Evolutionary conservation across 2,329 filamentous ascomycete genomes (phyloP).

Genomic region (Aspergillus aculeatinus): DNA sequence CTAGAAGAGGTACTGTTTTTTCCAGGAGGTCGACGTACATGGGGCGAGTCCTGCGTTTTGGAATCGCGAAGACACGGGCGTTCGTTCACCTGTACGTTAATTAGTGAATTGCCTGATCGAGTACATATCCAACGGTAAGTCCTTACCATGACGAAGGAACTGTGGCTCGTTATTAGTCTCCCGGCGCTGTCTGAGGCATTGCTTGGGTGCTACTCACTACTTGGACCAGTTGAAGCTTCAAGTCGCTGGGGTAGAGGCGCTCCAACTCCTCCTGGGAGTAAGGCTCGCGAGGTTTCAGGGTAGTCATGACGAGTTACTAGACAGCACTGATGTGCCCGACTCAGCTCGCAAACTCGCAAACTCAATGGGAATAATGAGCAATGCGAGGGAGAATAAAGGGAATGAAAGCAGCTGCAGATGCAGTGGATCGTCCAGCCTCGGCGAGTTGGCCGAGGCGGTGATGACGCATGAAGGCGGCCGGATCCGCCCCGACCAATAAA

Average conservation of each 20-base stretch:
- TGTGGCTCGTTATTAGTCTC: constrained; percentile 24
- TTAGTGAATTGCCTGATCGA: constrained; percentile 1
- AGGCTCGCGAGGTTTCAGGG: constrained; percentile 68
- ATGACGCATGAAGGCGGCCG: constrained; percentile 19
- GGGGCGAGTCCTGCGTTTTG: constrained; percentile 62
- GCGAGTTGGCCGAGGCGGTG: constrained; percentile 7
- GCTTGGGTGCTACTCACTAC: constrained; percentile 52
- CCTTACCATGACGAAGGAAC: constrained; percentile 72
- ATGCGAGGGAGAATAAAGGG: background rate
- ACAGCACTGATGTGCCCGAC: background rate
- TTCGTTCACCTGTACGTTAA: constrained; percentile 61
- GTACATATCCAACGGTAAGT: background rate
- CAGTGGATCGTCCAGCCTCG: background rate
- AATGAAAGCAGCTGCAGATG: background rate
- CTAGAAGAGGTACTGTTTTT: background rate
- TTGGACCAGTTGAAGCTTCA: constrained; percentile 88
- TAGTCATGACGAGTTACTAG: constrained; percentile 62
- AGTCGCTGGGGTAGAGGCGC: constrained; percentile 72
- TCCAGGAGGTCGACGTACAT: constrained; percentile 36
- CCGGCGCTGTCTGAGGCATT: background rate
- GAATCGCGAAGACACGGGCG: constrained; percentile 84
- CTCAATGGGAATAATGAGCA: background rate
- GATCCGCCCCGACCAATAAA: constrained; percentile 13
- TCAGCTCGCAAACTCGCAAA: background rate
- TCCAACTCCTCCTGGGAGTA: constrained; percentile 80